Conservation (phyloP, 2,329 filamentous ascomycete species). For the Aspergillus ochraceoroseus region DNA sequence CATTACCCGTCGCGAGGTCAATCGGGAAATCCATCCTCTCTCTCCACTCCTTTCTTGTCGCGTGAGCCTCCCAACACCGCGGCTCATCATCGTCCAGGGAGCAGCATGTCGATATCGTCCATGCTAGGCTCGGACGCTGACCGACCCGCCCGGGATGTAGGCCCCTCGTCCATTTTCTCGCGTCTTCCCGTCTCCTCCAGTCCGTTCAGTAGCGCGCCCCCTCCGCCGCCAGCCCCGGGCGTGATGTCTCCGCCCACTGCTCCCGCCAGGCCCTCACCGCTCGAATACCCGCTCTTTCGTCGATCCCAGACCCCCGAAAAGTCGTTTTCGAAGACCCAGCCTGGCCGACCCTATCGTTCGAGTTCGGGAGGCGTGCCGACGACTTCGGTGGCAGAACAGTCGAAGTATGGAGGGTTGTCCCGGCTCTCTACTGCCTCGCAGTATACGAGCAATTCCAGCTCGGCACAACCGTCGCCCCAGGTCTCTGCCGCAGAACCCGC, state of each 20-base stretch:
- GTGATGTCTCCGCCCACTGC: slow-evolving; percentile 44
- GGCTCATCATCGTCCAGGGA: slow-evolving; percentile 53
- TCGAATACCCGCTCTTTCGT: slow-evolving; percentile 60
- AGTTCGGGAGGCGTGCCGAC: slow-evolving; percentile 33
- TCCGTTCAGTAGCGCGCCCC: slow-evolving; percentile 32
- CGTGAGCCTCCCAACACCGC: slow-evolving; percentile 54
- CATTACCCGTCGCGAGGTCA: slow-evolving; percentile 42
- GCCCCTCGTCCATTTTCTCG: slow-evolving; percentile 46
- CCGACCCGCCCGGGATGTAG: slow-evolving; percentile 45
- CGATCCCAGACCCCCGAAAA: slow-evolving; percentile 71
- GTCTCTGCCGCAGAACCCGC: slow-evolving; percentile 33
- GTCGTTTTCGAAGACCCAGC: slow-evolving; percentile 48
- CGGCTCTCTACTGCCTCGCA: slow-evolving; percentile 30
- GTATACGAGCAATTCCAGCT: slow-evolving; percentile 35
- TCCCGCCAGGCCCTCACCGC: slow-evolving; percentile 42
- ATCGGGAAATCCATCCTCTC: slow-evolving; percentile 38
- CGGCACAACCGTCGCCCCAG: slow-evolving; percentile 34
- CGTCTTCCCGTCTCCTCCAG: slow-evolving; percentile 40
- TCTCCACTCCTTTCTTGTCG: slow-evolving; percentile 40
- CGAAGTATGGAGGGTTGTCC: slow-evolving; percentile 32
- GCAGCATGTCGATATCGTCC: slow-evolving; percentile 70
- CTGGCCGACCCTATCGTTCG: slow-evolving; percentile 35
- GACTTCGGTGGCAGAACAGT: slow-evolving; percentile 27
- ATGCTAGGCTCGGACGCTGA: slow-evolving; percentile 57
- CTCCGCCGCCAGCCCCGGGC: slow-evolving; percentile 31